A percentile compares a stretch with the other conserved stretches of the same genome.
These are phyloP conservation scores for Xylaria bambusicola DNA, from an alignment of 495 filamentous ascomycete genomes.

Conservation along the genomic window DNA sequence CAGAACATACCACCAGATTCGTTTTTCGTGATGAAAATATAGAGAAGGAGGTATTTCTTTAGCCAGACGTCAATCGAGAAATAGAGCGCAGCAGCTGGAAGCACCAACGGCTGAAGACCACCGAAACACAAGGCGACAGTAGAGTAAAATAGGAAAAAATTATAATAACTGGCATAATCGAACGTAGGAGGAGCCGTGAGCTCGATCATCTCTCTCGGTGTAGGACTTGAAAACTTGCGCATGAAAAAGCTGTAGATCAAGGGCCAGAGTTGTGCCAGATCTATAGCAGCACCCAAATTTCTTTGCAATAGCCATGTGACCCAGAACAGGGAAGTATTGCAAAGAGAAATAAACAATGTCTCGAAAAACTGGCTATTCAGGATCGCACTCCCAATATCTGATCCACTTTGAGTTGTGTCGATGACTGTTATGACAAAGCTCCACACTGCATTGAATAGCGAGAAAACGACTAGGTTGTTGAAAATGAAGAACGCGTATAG, in stretches of 20 bases:
- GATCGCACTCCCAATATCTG: conserved; percentile 68
- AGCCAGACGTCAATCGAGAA: conserved; percentile 83
- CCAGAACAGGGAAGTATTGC: conserved; percentile 86
- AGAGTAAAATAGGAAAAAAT: conserved; percentile 90
- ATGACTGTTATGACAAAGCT: conserved; percentile 67
- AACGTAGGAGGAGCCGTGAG: conserved; percentile 90
- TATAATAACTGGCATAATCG: conserved; percentile 96
- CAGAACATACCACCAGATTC: conserved; percentile 95
- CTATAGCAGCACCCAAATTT: conserved; percentile 86
- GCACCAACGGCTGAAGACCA: conserved; percentile 81
- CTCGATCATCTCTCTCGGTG: conserved; percentile 90
- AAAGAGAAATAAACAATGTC: conserved; percentile 67
- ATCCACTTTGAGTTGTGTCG: conserved; percentile 46
- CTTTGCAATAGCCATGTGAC: conserved; percentile 89
- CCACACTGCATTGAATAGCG: conserved; percentile 81
- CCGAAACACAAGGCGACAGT: conserved; percentile 88
- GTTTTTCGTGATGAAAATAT: conserved; percentile 94
- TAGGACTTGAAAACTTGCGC: conserved; percentile 81
- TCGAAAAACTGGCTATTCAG: conserved; percentile 59
- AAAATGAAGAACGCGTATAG: conserved; percentile 96
- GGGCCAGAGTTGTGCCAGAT: conserved; percentile 81
- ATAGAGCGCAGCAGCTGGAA: conserved; percentile 90
- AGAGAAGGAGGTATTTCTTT: conserved; percentile 94
- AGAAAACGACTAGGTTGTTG: conserved; percentile 95
- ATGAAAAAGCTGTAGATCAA: conserved; percentile 79